Base-by-base conservation (phyloP, 768 basidiomycete species). In the Daedalea quercina region DNA sequence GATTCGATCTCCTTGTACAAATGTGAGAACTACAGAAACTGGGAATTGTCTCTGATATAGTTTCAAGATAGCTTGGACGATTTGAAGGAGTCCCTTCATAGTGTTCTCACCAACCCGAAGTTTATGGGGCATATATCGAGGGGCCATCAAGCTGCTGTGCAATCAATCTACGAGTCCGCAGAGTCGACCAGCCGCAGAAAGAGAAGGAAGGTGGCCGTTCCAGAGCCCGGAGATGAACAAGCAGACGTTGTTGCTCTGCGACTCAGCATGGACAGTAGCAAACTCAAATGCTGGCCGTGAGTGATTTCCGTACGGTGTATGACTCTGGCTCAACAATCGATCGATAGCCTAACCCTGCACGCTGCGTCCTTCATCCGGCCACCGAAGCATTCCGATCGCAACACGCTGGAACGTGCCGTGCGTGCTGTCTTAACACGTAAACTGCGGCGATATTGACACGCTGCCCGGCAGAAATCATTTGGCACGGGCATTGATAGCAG, bases 341-440 rank as follows among this genome's bases (percentile, higher is more conserved):
- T 24, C 26, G 17, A 22, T 41, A 87, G 85, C 54, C 62, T 84
- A 37, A 67, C 72, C 19, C 60, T 72, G 52, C 78, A 80, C 52
- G 71, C 86, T 11, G 77, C 77, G 0, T 65, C 77, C 19, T 89
- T 88, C 61, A 77, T 85, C 63, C 77, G 87, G 26, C 69, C 80
- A 2, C 71, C 84, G 24, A 84, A 77, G 60, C 79, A 79, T 59
- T 74, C 84, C 0, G 88, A 90, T 61, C 75, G 78, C 47, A 90
- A 90, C 60, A 54, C 55, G 3, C 48, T 58, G n/a, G 33, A 54
- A 4, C 37, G 51, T 42, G 54, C 62, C 12, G 60, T 57, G 23
- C 12, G 45, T 41, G 28, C 11, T 31, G 28, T 17, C 17, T 12
- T 40, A 35, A 41, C 48, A 17, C 24, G 40, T 54, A 44, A 54